Conservation (phyloP, 1,284 basidiomycete genomes). For the Rhodotorula sp. region DNA sequence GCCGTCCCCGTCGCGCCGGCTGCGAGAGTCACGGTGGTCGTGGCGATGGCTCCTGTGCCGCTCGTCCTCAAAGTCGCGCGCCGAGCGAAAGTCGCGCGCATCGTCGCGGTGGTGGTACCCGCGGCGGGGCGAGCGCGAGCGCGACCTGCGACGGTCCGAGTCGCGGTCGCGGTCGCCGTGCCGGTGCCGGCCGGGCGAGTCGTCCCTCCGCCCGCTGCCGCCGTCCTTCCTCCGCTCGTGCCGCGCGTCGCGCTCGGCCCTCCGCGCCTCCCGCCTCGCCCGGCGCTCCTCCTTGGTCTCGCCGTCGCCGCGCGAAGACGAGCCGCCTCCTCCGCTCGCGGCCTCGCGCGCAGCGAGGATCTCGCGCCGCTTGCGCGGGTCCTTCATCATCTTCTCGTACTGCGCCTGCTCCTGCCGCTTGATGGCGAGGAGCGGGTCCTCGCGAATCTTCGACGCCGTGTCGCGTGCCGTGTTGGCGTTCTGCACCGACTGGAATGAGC, state of each 20-base stretch:
- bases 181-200: not conserved
- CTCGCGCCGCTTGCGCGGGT: slow-evolving; percentile 82
- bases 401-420: slow-evolving; percentile 96
- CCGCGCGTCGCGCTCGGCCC: slow-evolving; percentile 58
- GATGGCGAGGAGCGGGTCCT: slow-evolving; percentile 93
- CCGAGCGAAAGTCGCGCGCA: not conserved
- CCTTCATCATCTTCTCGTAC: slow-evolving; percentile 83
- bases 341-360: slow-evolving; percentile 60
- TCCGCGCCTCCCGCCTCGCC: slow-evolving; percentile 60
- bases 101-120: not conserved
- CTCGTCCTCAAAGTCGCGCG: slow-evolving; percentile 1
- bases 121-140: slow-evolving; percentile 6
- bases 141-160: not conserved
- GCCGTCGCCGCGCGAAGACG: slow-evolving; percentile 60
- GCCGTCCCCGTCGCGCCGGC: not conserved
- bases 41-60: slow-evolving; percentile 27
- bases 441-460: slow-evolving; percentile 86
- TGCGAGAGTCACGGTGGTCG: slow-evolving; percentile 25
- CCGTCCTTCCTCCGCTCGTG: slow-evolving; percentile 28
- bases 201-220: slow-evolving; percentile 16
- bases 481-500: slow-evolving; percentile 77
- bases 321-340: slow-evolving; percentile 63
- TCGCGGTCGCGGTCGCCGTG: not conserved
- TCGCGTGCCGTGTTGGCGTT: slow-evolving; percentile 91
- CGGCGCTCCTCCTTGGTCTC: slow-evolving; percentile 60